phyloP scores from a whole-genome alignment of 1,284 basidiomycete genomes.

The Fomitopsis pinicola region DNA sequence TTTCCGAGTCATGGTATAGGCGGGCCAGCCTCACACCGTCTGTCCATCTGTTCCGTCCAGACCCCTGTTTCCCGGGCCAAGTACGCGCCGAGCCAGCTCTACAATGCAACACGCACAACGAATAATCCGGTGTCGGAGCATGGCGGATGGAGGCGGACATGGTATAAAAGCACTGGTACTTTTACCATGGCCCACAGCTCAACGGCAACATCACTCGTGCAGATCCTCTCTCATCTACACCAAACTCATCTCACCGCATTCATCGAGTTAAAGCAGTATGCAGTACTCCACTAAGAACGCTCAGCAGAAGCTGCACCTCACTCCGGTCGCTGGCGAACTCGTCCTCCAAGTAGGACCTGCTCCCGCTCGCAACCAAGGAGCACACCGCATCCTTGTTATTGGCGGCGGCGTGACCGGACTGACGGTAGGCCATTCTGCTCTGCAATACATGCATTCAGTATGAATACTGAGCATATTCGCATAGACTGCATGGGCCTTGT shows the following conservation, averaged over 20 bases:
- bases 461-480: not conserved
- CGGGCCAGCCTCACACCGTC: too few species aligned
- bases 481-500: slow-evolving; percentile 26
- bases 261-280: too few species aligned
- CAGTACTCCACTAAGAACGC: not conserved
- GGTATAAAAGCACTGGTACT: too few species aligned
- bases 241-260: not conserved
- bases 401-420: slow-evolving; percentile 26
- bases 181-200: too few species aligned
- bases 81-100: too few species aligned
- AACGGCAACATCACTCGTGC: too few species aligned
- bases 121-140: too few species aligned
- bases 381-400: slow-evolving; percentile 16
- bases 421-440: not conserved
- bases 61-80: too few species aligned
- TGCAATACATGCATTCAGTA: not conserved
- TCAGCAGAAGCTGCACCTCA: not conserved
- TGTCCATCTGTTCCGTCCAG: too few species aligned
- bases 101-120: too few species aligned
- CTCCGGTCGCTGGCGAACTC: not conserved
- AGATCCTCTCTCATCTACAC: not conserved
- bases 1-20: too few species aligned
- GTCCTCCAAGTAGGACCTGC: not conserved
- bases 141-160: too few species aligned
- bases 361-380: not conserved